Evolutionary conservation across 805 yeast species (phyloP), one percentile per base, ranked within the genome.

Genomic region (Suhomyces emberorum): DNA sequence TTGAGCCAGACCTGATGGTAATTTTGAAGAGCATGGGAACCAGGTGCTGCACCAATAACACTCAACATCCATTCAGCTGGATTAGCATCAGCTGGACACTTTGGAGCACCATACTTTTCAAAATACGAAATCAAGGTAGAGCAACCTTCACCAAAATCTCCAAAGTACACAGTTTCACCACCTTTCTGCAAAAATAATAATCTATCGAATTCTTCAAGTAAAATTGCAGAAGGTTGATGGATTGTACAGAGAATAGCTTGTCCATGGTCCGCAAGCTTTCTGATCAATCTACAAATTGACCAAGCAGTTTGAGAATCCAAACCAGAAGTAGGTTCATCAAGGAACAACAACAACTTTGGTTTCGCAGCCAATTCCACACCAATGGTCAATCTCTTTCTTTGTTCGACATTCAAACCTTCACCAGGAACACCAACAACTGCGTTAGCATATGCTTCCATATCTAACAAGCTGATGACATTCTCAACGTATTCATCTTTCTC

Each of bases 141-240:
- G 48, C 77, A 79, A 48, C 79, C 73, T 24, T 70, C 58, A 37
- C 91, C 89, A 42, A 81, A 63, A 32, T 81, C 84, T 42, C 89
- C 91, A 56, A 82, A 83, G 60, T 83, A 83, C 24, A 80, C 84
- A 7, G 88, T 81, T 51, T 74, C 60, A 55, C 89, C 91, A 52
- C 89, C 89, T 37, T 63, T 70, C 35, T 79, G 80, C 55, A 83
- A 66, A 50, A 84, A 78, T 44, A 84, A 65, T 44, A 86, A 66
- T 48, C 88, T 71, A 54, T 86, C 95, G 55, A 86, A 84, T 50
- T 81, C 84, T 51, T 83, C 75, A 63, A 85, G 70, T 53, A 85
- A 65, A 40, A 82, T 70, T 35, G 95, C 88, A 7, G 93, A 83
- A 51, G 95, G 95, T 59, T 84, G 95, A 59, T 84, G 91, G 45